Base-by-base conservation (phyloP, 192 early-diverging fungal genomes). In the Backusella morwellensis region DNA sequence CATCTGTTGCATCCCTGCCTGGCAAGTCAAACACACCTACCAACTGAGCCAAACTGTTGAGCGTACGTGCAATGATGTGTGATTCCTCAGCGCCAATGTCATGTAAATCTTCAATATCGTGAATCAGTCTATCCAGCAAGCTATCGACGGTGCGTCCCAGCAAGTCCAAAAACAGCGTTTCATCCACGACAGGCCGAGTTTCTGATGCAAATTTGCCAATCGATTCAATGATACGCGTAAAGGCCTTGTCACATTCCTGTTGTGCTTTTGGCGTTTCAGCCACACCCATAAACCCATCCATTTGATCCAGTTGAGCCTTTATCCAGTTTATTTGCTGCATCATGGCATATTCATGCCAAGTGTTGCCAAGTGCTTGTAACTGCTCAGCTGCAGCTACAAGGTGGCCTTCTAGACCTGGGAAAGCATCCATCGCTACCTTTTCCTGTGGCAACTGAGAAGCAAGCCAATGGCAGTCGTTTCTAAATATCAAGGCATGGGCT, bases 381-480 rank as follows among this genome's bases (percentile, higher is more conserved):
- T 75, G 42, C 9, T 69, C 54, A 32, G 72, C 76, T 14, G 73
- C 54, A 32, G 68, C 29, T 36, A 19, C 36, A 15, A 77, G 23
- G 1, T 19, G 40, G 17, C 14, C 11, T 1, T 21, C 50, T 3
- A 70, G 21, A 2, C 6, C 35, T 35, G 44, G 75, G 26, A 82
- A 84, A 44, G 79, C 56, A 6, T 44, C 17, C 23, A 19, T 0
- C 9, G 26, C 19, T 3, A 15, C n/a, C 21, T 47, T 38, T 17
- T 86, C 83, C 7, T 78, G 32, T 26, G 77, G 67, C 19, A 88
- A 79, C 70, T 90, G 84, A 11, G 72, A 26, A 21, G 86, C 82
- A 72, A 92, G 77, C 83, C 90, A 94, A 66, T 86, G 84, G 73
- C 91, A 92, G 70, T 94, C 92, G 36, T 93, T 94, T 52, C 85